These are phyloP conservation scores for Claviceps purpurea DNA, from an alignment of 2,329 filamentous ascomycete genomes.

Conservation along the genomic window DNA sequence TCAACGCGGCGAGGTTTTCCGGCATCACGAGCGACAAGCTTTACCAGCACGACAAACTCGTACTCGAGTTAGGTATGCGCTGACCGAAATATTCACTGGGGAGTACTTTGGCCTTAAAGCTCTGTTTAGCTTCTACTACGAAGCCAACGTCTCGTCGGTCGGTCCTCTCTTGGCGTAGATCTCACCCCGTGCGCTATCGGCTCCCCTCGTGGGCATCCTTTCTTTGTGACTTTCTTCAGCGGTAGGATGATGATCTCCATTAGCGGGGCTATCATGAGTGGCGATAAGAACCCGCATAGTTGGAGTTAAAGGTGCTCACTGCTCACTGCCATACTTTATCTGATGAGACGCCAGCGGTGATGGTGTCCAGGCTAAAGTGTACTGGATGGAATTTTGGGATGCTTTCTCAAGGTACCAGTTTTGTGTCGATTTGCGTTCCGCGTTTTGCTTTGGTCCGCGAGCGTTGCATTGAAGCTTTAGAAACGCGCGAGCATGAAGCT, in stretches of 20 bases:
- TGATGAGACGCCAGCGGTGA: conserved; percentile 15
- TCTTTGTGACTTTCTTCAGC: conserved; percentile 40
- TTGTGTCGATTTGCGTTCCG: too few relatives aligned
- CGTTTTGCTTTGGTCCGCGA: not conserved
- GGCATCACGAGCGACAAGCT: conserved; percentile 22
- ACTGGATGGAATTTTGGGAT: conserved; percentile 14
- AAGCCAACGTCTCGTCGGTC: conserved; percentile 26
- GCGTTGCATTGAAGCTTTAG: not conserved
- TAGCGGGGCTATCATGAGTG: conserved; percentile 29
- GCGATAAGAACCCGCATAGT: conserved; percentile 11
- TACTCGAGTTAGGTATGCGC: conserved; percentile 21
- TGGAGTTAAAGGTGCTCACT: conserved; percentile 18
- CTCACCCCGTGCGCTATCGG: conserved; percentile 18
- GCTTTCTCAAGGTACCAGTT: not conserved
- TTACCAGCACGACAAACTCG: conserved; percentile 28
- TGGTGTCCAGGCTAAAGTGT: conserved; percentile 12
- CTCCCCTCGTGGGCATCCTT: conserved; percentile 24
- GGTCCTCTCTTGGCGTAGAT: conserved; percentile 34
- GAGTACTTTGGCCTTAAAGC: conserved; percentile 23
- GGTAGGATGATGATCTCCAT: conserved; percentile 46
- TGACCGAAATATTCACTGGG: conserved; percentile 16
- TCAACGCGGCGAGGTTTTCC: conserved; percentile 23
- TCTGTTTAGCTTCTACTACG: conserved; percentile 29
- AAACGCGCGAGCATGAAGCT: not conserved
- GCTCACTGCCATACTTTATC: conserved; percentile 20